Conservation (phyloP, 192 early-diverging fungal species). For the Coemansia pectinata region DNA sequence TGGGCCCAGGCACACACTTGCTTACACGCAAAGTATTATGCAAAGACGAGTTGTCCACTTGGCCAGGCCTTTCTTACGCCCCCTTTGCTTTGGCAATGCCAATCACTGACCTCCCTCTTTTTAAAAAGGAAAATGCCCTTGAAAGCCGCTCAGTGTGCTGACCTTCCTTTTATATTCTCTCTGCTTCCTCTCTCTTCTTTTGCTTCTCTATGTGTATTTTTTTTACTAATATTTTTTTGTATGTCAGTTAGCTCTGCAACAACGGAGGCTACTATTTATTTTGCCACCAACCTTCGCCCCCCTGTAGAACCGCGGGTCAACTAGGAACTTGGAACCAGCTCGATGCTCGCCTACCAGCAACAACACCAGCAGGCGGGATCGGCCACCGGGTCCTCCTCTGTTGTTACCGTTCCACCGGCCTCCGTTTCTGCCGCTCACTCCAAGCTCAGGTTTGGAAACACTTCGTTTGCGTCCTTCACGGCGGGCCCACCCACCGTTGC, state of each 20-base stretch:
- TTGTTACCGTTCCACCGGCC: slow-evolving; percentile 36
- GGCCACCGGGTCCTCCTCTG: slow-evolving; percentile 12
- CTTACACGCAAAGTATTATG: slow-evolving; percentile 4
- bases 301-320: slow-evolving; percentile 3
- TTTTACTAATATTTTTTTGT: slow-evolving; percentile 7
- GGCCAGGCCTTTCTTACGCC: neutral
- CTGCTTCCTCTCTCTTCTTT: slow-evolving; percentile 1
- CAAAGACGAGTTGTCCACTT: slow-evolving; percentile 4
- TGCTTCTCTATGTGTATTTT: neutral
- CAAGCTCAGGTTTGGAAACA: slow-evolving; percentile 50
- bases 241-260: slow-evolving; percentile 4
- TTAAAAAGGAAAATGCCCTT: slow-evolving; percentile 8
- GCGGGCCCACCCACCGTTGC: neutral
- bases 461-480: slow-evolving; percentile 11
- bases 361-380: slow-evolving; percentile 34
- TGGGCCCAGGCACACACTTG: neutral
- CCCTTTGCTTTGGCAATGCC: neutral
- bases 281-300: slow-evolving; percentile 2
- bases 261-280: slow-evolving; percentile 7
- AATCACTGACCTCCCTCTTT: slow-evolving; percentile 5
- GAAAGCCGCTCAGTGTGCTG: neutral
- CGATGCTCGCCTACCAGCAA: slow-evolving; percentile 54
- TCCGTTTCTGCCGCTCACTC: slow-evolving; percentile 38
- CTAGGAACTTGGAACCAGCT: slow-evolving; percentile 5
- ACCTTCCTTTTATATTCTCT: neutral